These are phyloP conservation scores for Melampsora americana DNA, from an alignment of 1,284 basidiomycete species.

Conservation along the genomic window DNA sequence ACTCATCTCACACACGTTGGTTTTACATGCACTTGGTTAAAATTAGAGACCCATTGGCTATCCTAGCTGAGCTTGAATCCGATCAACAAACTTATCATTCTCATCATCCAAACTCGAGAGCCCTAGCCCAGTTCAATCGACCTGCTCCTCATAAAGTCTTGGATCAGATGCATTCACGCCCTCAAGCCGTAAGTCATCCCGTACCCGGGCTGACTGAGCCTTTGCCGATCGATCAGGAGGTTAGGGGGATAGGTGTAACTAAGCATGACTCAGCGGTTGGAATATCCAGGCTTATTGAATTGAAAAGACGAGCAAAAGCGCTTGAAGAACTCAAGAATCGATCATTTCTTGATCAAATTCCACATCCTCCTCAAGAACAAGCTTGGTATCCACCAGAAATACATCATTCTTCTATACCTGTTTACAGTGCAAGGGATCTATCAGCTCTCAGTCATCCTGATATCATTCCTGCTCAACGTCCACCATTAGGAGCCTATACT, in stretches of 20 bases:
- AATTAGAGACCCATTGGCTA: not conserved
- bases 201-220: not conserved
- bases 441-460: too few relatives aligned
- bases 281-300: not conserved
- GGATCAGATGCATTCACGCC: not conserved
- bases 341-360: not conserved
- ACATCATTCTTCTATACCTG: too few relatives aligned
- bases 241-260: slow-evolving; percentile 4
- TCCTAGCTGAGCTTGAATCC: not conserved
- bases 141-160: not conserved
- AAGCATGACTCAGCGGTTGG: not conserved
- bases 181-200: not conserved
- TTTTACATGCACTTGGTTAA: not conserved
- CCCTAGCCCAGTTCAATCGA: not conserved
- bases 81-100: not conserved
- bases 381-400: not conserved
- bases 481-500: too few relatives aligned
- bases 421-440: too few relatives aligned
- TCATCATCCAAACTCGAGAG: not conserved
- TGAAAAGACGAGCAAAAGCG: not conserved
- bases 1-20: not conserved
- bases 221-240: not conserved
- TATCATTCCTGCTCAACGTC: too few relatives aligned
- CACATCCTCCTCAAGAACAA: not conserved
- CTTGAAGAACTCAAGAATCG: not conserved